Conservation (phyloP, 768 basidiomycete genomes). For the Rhizopogon vinicolor region DNA sequence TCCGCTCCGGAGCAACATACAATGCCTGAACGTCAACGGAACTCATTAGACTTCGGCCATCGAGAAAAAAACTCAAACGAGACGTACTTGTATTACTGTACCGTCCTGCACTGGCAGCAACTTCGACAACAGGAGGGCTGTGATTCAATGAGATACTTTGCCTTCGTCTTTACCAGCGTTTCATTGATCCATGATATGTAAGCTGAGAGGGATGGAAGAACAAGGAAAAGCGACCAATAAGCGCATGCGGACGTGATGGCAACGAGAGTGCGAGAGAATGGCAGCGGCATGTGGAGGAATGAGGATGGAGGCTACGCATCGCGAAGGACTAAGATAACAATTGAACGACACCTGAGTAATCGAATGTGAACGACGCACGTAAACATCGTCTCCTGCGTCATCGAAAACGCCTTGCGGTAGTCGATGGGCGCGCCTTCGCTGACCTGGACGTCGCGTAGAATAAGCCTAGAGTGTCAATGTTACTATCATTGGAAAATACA, state of each 20-base stretch:
- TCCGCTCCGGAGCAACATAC: too few species aligned
- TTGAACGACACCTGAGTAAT: not conserved
- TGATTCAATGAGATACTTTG: not conserved
- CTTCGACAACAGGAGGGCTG: not conserved
- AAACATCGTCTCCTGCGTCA: not conserved
- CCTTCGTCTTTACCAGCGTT: not conserved
- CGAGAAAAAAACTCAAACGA: too few species aligned
- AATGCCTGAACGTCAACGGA: too few species aligned
- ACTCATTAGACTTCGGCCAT: too few species aligned
- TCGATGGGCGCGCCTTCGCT: not conserved
- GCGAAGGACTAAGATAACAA: not conserved
- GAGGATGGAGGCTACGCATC: not conserved
- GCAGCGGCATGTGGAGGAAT: not conserved
- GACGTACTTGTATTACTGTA: too few species aligned
- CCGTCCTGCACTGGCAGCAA: too few species aligned
- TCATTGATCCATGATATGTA: not conserved
- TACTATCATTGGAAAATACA: not conserved
- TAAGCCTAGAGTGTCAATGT: not conserved
- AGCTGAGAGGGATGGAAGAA: not conserved
- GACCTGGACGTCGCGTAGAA: not conserved
- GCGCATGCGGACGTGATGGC: not conserved
- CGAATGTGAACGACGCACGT: not conserved
- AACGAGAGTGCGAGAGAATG: not conserved
- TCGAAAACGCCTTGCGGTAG: not conserved
- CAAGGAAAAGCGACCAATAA: not conserved